These are phyloP conservation scores for Nothomitra cinnamomea DNA, from an alignment of 2,329 filamentous ascomycete genomes.

Conservation along the genomic window DNA sequence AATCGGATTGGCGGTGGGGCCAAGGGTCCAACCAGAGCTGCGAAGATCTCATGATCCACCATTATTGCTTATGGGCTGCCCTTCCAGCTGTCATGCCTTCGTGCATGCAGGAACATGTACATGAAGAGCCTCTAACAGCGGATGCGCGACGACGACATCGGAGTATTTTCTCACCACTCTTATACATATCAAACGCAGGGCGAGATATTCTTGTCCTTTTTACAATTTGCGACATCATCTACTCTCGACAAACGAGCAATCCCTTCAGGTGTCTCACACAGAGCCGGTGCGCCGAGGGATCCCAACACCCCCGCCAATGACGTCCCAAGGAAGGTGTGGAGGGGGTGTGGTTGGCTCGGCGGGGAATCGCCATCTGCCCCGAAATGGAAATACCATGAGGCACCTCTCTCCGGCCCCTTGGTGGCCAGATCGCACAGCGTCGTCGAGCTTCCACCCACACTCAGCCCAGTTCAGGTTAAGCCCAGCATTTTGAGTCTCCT, in stretches of 20 bases:
- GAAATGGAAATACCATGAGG: background rate
- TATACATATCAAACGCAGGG: background rate
- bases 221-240: background rate
- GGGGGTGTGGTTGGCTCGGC: background rate
- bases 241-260: background rate
- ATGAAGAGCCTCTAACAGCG: background rate
- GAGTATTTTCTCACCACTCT: background rate
- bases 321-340: background rate
- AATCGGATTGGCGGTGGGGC: background rate
- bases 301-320: too few relatives aligned
- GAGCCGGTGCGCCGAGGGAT: too few relatives aligned
- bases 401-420: too few relatives aligned
- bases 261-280: background rate
- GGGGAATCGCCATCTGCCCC: background rate
- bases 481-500: too few relatives aligned
- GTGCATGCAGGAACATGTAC: background rate
- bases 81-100: background rate
- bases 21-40: background rate
- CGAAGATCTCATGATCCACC: background rate
- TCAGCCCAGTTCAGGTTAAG: too few relatives aligned
- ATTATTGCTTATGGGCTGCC: background rate
- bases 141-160: background rate
- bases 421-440: too few relatives aligned
- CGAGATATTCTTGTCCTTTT: background rate
- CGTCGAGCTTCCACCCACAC: too few relatives aligned